phyloP scores from a whole-genome alignment of 176 grass and related monocot genomes.

The Thalia dealbata region DNA sequence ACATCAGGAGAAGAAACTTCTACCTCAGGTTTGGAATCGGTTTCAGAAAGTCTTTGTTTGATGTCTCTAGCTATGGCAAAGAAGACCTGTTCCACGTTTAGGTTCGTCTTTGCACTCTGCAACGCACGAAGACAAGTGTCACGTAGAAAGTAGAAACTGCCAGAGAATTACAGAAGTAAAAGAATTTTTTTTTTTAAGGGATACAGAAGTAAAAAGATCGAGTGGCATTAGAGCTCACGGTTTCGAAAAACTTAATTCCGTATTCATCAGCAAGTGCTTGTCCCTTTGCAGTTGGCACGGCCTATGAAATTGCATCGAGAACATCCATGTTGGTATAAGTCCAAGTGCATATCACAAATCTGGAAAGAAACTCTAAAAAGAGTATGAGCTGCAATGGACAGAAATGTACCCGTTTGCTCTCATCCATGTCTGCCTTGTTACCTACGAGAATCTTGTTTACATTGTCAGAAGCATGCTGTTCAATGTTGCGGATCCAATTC shows the following conservation, averaged over 20 bases:
- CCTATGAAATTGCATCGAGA: background rate
- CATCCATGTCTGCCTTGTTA: conserved; percentile 22
- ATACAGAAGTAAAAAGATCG: background rate
- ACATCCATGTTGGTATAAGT: background rate
- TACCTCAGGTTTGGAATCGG: conserved; percentile 15
- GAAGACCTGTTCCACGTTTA: conserved; percentile 23
- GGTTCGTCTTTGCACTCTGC: conserved; percentile 21
- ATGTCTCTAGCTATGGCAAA: conserved; percentile 23
- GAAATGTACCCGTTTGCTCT: conserved; percentile 14
- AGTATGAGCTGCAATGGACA: background rate
- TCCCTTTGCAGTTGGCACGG: conserved; percentile 17
- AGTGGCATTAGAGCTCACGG: background rate
- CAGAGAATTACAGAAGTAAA: background rate
- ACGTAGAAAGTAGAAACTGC: background rate
- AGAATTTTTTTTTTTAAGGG: too few species aligned
- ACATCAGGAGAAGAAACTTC: background rate
- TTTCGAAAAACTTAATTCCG: conserved; percentile 20
- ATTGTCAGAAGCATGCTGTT: conserved; percentile 25
- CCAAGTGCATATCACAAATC: background rate
- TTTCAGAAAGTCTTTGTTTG: conserved; percentile 21
- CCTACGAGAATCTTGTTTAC: conserved; percentile 22
- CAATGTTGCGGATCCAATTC: conserved; percentile 20
- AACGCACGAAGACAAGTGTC: background rate
- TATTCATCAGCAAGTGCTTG: conserved; percentile 25
- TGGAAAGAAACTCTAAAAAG: background rate